Evolutionary conservation across 495 filamentous ascomycete species (phyloP).

Genomic region (Neurospora sp.): DNA sequence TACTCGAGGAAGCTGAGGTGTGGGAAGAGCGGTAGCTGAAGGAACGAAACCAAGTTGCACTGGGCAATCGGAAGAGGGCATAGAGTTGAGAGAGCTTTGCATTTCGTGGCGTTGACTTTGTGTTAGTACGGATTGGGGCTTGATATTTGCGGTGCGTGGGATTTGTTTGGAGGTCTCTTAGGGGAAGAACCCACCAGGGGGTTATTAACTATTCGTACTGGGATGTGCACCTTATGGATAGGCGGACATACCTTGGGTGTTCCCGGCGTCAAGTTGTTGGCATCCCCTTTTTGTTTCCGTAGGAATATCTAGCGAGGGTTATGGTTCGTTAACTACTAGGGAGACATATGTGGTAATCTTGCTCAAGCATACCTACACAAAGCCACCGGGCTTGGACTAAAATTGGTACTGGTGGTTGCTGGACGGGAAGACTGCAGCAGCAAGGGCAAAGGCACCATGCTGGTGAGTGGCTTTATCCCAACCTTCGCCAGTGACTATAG

Average conservation of each 20-base stretch:
- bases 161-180: neutral
- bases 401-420: no score
- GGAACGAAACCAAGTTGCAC: neutral
- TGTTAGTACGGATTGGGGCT: conserved; percentile 1
- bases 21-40: neutral
- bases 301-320: neutral
- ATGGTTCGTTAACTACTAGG: neutral
- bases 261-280: neutral
- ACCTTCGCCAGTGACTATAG: neutral
- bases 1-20: neutral
- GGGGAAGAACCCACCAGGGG: neutral
- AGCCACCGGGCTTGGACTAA: neutral
- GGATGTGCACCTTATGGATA: neutral
- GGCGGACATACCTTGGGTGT: neutral
- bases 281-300: neutral
- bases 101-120: conserved; percentile 17
- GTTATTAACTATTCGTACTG: neutral
- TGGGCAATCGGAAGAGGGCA: neutral
- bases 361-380: neutral
- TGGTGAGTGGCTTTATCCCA: no score
- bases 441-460: no score
- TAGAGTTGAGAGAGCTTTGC: conserved; percentile 1
- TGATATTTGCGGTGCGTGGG: neutral
- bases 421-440: no score
- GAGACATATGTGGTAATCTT: neutral